Base-by-base conservation (phyloP, 148 eudicot genomes). In the Arbutus unedo region DNA sequence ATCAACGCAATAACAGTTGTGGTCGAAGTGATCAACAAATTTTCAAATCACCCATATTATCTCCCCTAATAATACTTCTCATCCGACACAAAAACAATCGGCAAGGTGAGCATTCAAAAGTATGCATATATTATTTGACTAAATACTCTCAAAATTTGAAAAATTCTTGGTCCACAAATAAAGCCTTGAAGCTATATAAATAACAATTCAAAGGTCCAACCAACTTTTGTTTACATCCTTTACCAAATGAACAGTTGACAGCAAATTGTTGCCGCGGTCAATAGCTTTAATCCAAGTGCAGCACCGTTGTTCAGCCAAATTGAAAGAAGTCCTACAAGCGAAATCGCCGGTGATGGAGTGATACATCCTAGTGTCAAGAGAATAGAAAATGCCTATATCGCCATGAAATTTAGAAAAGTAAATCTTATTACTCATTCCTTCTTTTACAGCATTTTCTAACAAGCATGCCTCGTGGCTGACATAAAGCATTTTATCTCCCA, bases 351-450 rank as follows among this genome's bases (percentile, higher is more conserved):
- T 11, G 9, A 72, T 44, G n/a, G 76, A 72, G 50, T 72, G 50
- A 44, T 15, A 41, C 76, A 16, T 72, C n/a, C 1, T 0, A 6
- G 76, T 72, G n/a, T 45, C 49, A 43, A 72, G 48, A 72, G 47
- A 72, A 72, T 72, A 72, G 50, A 44, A 72, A 45, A 41, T 50
- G 3, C 76, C 76, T 16, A 6, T 72, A 1, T 72, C n/a, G 8
- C 50, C 76, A 45, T 44, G 21, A 45, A 72, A 72, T 72, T 45
- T 72, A 2, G 76, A 50, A 72, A 72, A 72, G 4, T 72, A 72
- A 18, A 72, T 72, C 76, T 72, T 31, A 72, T 72, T 72, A 5
- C 21, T 19, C 76, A 72, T 72, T 45, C 76, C 19, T 41, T 72
- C 14, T 4, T 38, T 8, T 6, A 45, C 10, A 3, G 76, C 21